Evolutionary conservation across 2,329 filamentous ascomycete species (phyloP).

Genomic region (Colletotrichum theobromicola): DNA sequence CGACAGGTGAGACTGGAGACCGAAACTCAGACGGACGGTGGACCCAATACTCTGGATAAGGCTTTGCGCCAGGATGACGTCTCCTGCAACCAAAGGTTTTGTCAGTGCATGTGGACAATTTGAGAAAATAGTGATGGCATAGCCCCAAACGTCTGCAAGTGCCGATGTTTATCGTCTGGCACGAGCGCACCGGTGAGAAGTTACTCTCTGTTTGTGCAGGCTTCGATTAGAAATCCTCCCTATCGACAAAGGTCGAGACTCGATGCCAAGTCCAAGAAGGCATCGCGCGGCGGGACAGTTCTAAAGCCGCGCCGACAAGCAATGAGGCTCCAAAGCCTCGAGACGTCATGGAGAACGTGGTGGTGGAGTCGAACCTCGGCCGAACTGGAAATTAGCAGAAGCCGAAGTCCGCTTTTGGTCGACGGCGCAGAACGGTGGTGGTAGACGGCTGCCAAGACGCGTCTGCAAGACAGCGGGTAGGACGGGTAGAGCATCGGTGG

Average conservation of each 20-base stretch:
- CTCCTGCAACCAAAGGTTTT: background rate
- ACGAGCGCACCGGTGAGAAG: background rate
- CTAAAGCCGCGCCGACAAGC: constrained; percentile 1
- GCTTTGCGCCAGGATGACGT: constrained; percentile 2
- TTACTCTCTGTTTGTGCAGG: background rate
- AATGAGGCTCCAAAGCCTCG: constrained; percentile 5
- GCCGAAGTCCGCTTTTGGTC: constrained; percentile 17
- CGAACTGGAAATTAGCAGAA: constrained; percentile 7
- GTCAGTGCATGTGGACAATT: background rate
- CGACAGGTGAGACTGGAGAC: background rate
- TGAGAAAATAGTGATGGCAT: background rate
- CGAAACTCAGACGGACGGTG: background rate
- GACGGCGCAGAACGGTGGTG: background rate
- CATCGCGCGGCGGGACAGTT: background rate
- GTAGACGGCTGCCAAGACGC: background rate
- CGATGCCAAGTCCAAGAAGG: background rate
- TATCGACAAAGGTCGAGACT: background rate
- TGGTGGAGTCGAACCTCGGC: constrained; percentile 13
- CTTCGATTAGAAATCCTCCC: background rate
- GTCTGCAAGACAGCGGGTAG: background rate
- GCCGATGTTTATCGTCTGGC: background rate
- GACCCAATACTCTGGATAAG: background rate
- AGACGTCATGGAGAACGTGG: constrained; percentile 9
- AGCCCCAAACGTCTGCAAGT: background rate
- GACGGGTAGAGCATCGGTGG: background rate